A percentile compares a stretch with the other conserved stretches of the same genome.
These are phyloP conservation scores for Rhizopus stolonifer DNA, from an alignment of 371 early-diverging fungal species.

Conservation along the genomic window DNA sequence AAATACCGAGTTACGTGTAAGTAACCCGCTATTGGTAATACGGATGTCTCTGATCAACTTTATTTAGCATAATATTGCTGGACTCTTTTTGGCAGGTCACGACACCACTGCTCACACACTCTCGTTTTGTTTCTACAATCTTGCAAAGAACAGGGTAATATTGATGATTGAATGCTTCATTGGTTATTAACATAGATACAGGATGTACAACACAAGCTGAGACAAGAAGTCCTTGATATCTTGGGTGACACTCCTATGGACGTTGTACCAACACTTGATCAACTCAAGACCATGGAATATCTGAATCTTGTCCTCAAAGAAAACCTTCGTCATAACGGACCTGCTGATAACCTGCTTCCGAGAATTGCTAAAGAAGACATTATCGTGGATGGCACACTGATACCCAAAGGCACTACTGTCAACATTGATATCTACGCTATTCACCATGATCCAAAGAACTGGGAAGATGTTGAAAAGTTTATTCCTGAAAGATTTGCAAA, in stretches of 20 bases:
- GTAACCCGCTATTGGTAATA: neutral
- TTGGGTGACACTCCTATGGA: slow-evolving; percentile 47
- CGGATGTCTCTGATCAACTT: neutral
- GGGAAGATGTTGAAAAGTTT: slow-evolving; percentile 40
- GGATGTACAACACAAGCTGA: slow-evolving; percentile 41
- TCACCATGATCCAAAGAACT: slow-evolving; percentile 35
- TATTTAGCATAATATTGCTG: neutral
- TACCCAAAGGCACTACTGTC: slow-evolving; percentile 17
- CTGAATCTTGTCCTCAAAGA: slow-evolving; percentile 39
- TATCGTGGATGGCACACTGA: slow-evolving; percentile 2
- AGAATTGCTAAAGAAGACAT: slow-evolving; percentile 18
- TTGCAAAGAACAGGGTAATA: slow-evolving; percentile 16
- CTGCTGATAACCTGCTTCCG: slow-evolving; percentile 9
- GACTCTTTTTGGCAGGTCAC: slow-evolving; percentile 6
- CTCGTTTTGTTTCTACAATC: slow-evolving; percentile 25
- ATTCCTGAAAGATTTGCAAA: slow-evolving; percentile 53
- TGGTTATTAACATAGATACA: slow-evolving; percentile 1
- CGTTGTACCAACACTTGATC: slow-evolving; percentile 40
- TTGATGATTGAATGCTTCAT: neutral
- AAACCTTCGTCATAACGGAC: slow-evolving; percentile 16
- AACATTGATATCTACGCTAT: slow-evolving; percentile 16
- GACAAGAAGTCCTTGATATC: slow-evolving; percentile 41
- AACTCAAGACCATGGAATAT: slow-evolving; percentile 44
- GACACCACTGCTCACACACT: slow-evolving; percentile 31
- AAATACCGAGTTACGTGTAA: slow-evolving; percentile 16